phyloP scores from a whole-genome alignment of 495 filamentous ascomycete species.

The Neurospora terricola region DNA sequence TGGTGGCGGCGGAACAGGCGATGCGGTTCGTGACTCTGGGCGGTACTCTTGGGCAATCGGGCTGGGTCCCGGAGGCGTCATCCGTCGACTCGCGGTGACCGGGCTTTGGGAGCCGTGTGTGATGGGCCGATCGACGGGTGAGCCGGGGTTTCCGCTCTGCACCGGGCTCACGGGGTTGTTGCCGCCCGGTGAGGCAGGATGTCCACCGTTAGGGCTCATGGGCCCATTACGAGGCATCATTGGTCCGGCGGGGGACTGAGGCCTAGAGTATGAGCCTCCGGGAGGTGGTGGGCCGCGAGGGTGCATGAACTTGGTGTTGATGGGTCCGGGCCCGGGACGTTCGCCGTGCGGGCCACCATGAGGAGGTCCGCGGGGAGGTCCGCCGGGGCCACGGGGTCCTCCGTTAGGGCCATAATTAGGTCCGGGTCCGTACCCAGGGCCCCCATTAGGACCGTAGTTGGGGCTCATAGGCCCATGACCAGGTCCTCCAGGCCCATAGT shows the following conservation, averaged over 20 bases:
- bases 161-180: neutral
- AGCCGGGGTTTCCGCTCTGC: neutral
- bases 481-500: neutral
- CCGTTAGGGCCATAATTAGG: neutral
- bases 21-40: constrained; percentile 8
- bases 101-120: constrained; percentile 23
- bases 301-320: neutral
- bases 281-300: constrained; percentile 4
- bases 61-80: constrained; percentile 49
- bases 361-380: neutral
- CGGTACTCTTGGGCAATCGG: constrained; percentile 44
- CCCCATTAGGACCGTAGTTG: constrained; percentile 13
- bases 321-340: neutral
- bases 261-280: constrained; percentile 18
- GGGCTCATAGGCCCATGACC: constrained; percentile 2
- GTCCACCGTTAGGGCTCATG: constrained; percentile 19
- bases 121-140: neutral
- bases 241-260: constrained; percentile 6
- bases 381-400: neutral
- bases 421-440: neutral
- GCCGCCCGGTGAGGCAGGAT: neutral
- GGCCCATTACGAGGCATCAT: constrained; percentile 36
- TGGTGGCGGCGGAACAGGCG: constrained; percentile 18
- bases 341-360: constrained; percentile 19
- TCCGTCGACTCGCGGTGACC: constrained; percentile 28